Evolutionary conservation across 352 stramenopile species (phyloP).

Genomic region (Globisporangium nunn): DNA sequence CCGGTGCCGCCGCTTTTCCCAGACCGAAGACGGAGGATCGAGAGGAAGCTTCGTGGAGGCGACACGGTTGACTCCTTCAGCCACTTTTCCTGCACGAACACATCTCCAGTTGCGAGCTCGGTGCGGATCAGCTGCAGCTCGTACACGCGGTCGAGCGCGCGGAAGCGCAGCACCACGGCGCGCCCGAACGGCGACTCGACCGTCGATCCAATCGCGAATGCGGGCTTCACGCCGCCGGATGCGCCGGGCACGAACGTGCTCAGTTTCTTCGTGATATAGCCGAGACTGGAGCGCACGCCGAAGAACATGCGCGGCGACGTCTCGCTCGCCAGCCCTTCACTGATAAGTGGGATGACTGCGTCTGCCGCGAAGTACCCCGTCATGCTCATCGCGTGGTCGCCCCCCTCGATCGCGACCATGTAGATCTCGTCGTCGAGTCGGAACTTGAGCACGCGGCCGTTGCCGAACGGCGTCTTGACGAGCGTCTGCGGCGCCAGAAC

Average conservation of each 20-base stretch:
- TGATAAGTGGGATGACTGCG: constrained; percentile 34
- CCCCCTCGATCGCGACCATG: constrained; percentile 38
- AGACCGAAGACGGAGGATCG: constrained; percentile 36
- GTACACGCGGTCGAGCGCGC: constrained; percentile 54
- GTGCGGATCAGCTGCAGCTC: constrained; percentile 52
- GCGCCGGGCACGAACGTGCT: constrained; percentile 60
- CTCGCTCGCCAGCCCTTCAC: constrained; percentile 25
- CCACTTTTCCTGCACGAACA: constrained; percentile 52
- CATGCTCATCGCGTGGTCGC: constrained; percentile 31
- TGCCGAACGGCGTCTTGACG: constrained; percentile 75
- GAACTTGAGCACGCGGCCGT: constrained; percentile 53
- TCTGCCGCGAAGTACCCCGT: constrained; percentile 42
- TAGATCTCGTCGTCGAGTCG: constrained; percentile 69
- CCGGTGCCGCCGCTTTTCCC: constrained; percentile 10
- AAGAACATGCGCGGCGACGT: constrained; percentile 65
- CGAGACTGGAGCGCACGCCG: constrained; percentile 59
- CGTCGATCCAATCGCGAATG: constrained; percentile 41
- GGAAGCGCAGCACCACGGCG: constrained; percentile 61
- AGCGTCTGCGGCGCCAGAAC: constrained; percentile 44
- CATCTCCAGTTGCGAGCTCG: constrained; percentile 24
- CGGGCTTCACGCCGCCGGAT: constrained; percentile 24
- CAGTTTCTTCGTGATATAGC: constrained; percentile 77
- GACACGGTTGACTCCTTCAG: constrained; percentile 45
- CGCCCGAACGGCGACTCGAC: constrained; percentile 77
- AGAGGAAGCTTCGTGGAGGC: constrained; percentile 63